A percentile compares a stretch with the other conserved stretches of the same genome.
These are phyloP conservation scores for Hapsidospora chrysogenum DNA, from an alignment of 495 filamentous ascomycete genomes.

Conservation along the genomic window DNA sequence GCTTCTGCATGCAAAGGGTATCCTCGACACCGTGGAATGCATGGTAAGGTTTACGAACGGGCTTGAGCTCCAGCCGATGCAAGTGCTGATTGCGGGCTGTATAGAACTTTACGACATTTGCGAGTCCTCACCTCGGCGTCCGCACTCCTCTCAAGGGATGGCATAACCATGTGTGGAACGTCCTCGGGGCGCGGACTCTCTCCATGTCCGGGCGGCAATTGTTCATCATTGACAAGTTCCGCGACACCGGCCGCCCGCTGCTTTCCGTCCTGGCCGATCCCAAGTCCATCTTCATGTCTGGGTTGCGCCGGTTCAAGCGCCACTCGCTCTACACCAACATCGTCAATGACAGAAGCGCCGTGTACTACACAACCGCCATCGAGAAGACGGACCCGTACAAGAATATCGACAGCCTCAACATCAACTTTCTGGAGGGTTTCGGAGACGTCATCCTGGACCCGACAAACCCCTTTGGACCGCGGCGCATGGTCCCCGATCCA, in stretches of 20 bases:
- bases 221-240: constrained; percentile 73
- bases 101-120: constrained; percentile 86
- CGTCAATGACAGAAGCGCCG: constrained; percentile 62
- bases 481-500: constrained; percentile 5
- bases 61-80: neutral
- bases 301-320: constrained; percentile 54
- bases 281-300: constrained; percentile 71
- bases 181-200: constrained; percentile 57
- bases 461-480: constrained; percentile 37
- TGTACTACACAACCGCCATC: constrained; percentile 69
- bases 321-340: constrained; percentile 70
- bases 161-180: constrained; percentile 58
- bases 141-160: constrained; percentile 55
- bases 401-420: constrained; percentile 42
- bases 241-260: constrained; percentile 62
- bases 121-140: constrained; percentile 76
- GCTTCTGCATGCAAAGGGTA: constrained; percentile 60
- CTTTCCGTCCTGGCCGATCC: constrained; percentile 70
- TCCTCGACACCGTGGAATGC: constrained; percentile 62
- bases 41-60: constrained; percentile 41
- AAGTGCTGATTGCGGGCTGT: neutral
- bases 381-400: constrained; percentile 57
- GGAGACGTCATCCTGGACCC: constrained; percentile 62
- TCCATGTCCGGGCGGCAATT: constrained; percentile 74
- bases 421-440: constrained; percentile 62